Evolutionary conservation across 2,329 filamentous ascomycete species (phyloP).

Genomic region (Aspergillus aculeatus): DNA sequence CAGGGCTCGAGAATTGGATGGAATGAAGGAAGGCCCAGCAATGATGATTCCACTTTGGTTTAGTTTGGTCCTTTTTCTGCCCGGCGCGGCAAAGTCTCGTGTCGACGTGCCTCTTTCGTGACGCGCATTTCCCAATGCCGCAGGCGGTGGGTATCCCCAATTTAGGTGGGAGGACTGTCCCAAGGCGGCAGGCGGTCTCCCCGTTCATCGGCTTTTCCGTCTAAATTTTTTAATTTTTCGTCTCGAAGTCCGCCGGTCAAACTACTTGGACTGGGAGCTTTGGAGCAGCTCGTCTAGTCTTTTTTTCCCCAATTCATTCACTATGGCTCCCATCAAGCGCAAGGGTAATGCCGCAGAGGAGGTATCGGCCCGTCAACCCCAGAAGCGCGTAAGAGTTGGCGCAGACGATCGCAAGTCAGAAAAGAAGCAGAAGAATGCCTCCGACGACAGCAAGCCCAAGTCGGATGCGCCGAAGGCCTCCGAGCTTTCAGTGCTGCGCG

Average conservation of each 20-base stretch:
- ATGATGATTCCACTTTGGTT: not conserved
- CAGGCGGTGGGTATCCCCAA: conserved; percentile 19
- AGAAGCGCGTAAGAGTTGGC: conserved; percentile 43
- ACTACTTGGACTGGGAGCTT: conserved; percentile 19
- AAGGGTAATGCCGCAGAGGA: conserved; percentile 44
- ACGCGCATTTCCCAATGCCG: conserved; percentile 18
- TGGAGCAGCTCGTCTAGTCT: conserved; percentile 27
- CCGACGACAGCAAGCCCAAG: conserved; percentile 11
- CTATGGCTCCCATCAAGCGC: conserved; percentile 48
- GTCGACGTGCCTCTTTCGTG: conserved; percentile 29
- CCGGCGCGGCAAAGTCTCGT: conserved; percentile 12
- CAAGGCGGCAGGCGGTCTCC: conserved; percentile 21
- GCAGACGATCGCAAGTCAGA: conserved; percentile 37
- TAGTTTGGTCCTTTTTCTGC: not conserved
- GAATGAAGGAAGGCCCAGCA: conserved; percentile 1
- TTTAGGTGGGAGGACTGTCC: conserved; percentile 3
- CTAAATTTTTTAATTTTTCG: conserved; percentile 26
- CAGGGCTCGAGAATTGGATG: conserved; percentile 4
- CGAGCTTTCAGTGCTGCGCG: conserved; percentile 51
- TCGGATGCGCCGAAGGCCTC: conserved; percentile 30
- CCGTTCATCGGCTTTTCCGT: conserved; percentile 12
- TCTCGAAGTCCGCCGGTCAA: conserved; percentile 12
- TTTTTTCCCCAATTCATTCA: conserved; percentile 20
- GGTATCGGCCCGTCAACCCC: conserved; percentile 33
- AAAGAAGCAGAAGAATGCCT: conserved; percentile 31